Evolutionary conservation across 2,329 filamentous ascomycete genomes (phyloP), one percentile per base, ranked within the genome.

Genomic region (Xylariales sp.): DNA sequence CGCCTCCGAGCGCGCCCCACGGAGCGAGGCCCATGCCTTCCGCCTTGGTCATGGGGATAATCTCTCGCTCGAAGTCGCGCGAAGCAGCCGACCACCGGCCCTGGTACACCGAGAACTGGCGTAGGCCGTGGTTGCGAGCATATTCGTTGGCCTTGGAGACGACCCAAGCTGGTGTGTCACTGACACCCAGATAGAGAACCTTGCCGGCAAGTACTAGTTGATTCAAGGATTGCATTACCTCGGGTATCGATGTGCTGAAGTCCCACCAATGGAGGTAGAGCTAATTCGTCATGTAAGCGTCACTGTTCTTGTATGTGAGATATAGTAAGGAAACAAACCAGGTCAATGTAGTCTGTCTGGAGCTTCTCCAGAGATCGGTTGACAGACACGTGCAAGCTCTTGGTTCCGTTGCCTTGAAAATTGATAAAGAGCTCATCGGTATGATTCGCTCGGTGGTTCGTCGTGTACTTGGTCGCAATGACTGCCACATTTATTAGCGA

Each of bases 61-160:
- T 89, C n/a, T 91, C 89, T 30, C 89, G 83, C 80, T 91, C 89
- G 58, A 91, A 86, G 76, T 93, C 91, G 30, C 91, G 86, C n/a
- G 81, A 74, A 0, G 85, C 84, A 10, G 87, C 86, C 28, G 81
- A 86, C 89, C 89, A 93, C 10, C 80, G 81, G 9, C 90, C 90
- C 78, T 91, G 89, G 77, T 91, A 92, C 36, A 92, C 86, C 43
- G 83, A 86, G 80, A 94, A 94, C 46, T 86, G 89, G 1, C 88
- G 87, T 34, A 93, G 83, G n/a, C 89, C 90, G 69, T 93, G 87
- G 69, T 87, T 85, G 49, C 89, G 86, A 6, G 92, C 92, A 75
- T 93, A 90, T 75, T 89, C 85, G 62, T 91, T 91, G 16, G 87
- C 87, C 74, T 89, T 89, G 74, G 83, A 85, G 32, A 91, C 89